These are phyloP conservation scores for Penicillium goetzii DNA, from an alignment of 495 filamentous ascomycete genomes.

Conservation along the genomic window DNA sequence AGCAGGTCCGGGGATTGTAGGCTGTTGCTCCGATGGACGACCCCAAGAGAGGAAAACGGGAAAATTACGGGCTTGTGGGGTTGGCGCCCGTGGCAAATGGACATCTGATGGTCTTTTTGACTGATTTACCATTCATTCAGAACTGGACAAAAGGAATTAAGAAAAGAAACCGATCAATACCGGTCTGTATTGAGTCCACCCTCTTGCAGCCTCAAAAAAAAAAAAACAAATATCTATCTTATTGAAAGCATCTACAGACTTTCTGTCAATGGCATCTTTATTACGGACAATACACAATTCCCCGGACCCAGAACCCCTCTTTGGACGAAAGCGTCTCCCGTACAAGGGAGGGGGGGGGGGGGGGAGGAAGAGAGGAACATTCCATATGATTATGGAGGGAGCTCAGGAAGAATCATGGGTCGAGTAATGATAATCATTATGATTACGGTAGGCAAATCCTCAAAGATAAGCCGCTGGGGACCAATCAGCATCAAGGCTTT, in stretches of 20 bases:
- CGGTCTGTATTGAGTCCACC: background rate
- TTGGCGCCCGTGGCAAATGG: slow-evolving; percentile 38
- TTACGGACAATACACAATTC: slow-evolving; percentile 5
- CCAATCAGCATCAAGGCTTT: slow-evolving; percentile 44
- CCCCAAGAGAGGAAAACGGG: slow-evolving; percentile 17
- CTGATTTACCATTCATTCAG: background rate
- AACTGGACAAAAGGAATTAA: background rate
- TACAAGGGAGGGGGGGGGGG: background rate
- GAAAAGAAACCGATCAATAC: background rate
- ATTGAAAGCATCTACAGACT: background rate
- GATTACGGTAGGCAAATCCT: slow-evolving; percentile 33
- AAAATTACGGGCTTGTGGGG: slow-evolving; percentile 39
- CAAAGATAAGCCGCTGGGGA: slow-evolving; percentile 40
- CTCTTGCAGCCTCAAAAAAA: background rate
- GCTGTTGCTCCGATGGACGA: slow-evolving; percentile 24
- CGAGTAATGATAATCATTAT: slow-evolving; percentile 37
- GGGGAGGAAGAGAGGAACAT: slow-evolving; percentile 14
- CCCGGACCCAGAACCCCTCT: background rate
- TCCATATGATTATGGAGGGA: slow-evolving; percentile 15
- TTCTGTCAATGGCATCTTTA: background rate
- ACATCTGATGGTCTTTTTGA: background rate
- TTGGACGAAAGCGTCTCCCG: slow-evolving; percentile 18
- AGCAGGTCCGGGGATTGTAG: slow-evolving; percentile 39
- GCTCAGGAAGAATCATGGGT: slow-evolving; percentile 11
- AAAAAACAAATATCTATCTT: background rate